Evolutionary conservation across 305 asterid species (phyloP), one percentile per base, ranked within the genome.

Genomic region (Nicotiana rustica): DNA sequence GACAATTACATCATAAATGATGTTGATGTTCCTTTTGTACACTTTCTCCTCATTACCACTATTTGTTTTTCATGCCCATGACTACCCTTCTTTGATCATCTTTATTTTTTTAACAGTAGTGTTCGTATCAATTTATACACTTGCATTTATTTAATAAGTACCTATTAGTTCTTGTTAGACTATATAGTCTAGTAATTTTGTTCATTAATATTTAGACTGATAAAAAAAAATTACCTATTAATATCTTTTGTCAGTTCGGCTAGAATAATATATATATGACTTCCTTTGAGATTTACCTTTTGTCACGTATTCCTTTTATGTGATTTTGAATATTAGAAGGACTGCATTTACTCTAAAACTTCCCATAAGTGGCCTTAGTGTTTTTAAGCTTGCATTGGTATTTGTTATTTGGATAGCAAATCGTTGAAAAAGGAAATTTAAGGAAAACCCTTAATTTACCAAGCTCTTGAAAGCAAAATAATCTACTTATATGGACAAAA

Each of bases 1-100:
- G 77, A 79, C 79, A 76, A 25, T 67, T 82, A 64, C 71, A 71
- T 60, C 47, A 44, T 10, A 70, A 14, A 55, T 85, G 87, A 82
- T 84, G 60, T 83, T 85, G 77, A 52, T 76, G 84, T 64, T 83
- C 85, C 35, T 77, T 47, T 25, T 59, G 49, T 79, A 66, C 78
- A n/a, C 44, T 61, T 76, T 73, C 71, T 35, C 38, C 73, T 35
- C 75, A 65, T 59, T 29, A 70, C 67, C 31, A 76, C 19, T 78
- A 67, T 85, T 85, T 83, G 68, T 79, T 85, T 71, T 77, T 84
- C 25, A 21, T 47, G 14, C 31, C 41, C 3, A 47, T 73, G 41
- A 47, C 61, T 73, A 1, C 79, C 25, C 25, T 57, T 82, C 60
- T 79, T 79, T 55, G 62, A 65, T 73, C 65, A 6, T 41, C 47